These are phyloP conservation scores for Sarocladium strictum DNA, from an alignment of 2,329 filamentous ascomycete genomes.

Conservation along the genomic window DNA sequence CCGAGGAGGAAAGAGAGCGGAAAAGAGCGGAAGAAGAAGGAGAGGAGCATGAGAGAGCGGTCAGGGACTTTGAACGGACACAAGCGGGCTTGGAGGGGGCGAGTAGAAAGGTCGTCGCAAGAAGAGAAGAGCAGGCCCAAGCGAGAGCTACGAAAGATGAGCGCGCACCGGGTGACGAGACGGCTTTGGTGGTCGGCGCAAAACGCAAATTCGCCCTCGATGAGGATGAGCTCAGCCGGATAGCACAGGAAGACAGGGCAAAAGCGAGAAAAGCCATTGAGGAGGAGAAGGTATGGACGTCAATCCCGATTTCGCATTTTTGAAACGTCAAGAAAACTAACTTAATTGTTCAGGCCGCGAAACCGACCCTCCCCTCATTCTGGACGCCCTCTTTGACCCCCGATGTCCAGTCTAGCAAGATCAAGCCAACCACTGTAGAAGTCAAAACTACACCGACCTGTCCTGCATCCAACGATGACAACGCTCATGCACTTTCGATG, in stretches of 20 bases:
- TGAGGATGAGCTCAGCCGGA: slow-evolving; percentile 66
- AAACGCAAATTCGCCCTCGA: slow-evolving; percentile 75
- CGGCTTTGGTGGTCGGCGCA: slow-evolving; percentile 15
- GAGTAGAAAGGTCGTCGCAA: not conserved
- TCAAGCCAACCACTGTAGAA: slow-evolving; percentile 52
- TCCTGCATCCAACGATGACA: slow-evolving; percentile 62
- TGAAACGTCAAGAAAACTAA: slow-evolving; percentile 9
- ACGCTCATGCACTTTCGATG: slow-evolving; percentile 69
- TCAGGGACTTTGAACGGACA: slow-evolving; percentile 78
- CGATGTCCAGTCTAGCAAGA: slow-evolving; percentile 34
- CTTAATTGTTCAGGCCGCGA: slow-evolving; percentile 43
- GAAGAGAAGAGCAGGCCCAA: not conserved
- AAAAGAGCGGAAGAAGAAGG: slow-evolving; percentile 55
- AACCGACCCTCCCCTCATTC: slow-evolving; percentile 73
- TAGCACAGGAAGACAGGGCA: slow-evolving; percentile 62
- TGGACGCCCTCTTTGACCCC: slow-evolving; percentile 88
- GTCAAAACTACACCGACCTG: slow-evolving; percentile 67
- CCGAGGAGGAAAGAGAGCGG: slow-evolving; percentile 56
- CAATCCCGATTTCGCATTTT: not conserved
- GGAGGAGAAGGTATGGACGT: slow-evolving; percentile 57
- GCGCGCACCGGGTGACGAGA: slow-evolving; percentile 2
- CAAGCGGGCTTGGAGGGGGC: slow-evolving; percentile 61
- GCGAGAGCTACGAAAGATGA: slow-evolving; percentile 7
- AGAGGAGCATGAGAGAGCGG: slow-evolving; percentile 62
- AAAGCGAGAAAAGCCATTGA: slow-evolving; percentile 66